phyloP scores from a whole-genome alignment of 371 early-diverging fungal genomes.

The Mucor saturninus region DNA sequence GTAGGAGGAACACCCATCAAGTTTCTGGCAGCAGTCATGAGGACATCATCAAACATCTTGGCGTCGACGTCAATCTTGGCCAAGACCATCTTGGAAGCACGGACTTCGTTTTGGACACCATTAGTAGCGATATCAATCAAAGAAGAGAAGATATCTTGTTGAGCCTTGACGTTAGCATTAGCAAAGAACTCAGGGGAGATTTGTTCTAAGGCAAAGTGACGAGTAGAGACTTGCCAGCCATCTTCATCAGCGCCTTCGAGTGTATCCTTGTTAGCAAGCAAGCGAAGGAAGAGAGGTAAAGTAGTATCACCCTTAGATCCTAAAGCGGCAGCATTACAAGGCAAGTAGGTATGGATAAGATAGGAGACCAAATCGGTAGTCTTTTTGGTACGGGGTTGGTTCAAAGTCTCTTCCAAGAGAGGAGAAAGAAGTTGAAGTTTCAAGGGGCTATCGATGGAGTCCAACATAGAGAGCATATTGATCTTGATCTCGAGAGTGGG shows the following conservation, averaged over 20 bases:
- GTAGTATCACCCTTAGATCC: conserved; percentile 57
- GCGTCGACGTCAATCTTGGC: conserved; percentile 60
- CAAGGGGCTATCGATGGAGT: conserved; percentile 56
- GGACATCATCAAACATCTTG: conserved; percentile 38
- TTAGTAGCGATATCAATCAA: conserved; percentile 72
- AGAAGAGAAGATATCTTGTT: conserved; percentile 59
- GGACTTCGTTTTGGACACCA: conserved; percentile 64
- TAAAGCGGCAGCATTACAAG: conserved; percentile 53
- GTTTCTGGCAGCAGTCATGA: conserved; percentile 31
- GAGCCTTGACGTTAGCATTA: conserved; percentile 48
- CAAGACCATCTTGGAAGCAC: conserved; percentile 64
- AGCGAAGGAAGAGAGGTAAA: conserved; percentile 52
- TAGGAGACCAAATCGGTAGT: conserved; percentile 50
- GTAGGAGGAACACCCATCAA: conserved; percentile 21
- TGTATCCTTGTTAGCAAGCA: conserved; percentile 43
- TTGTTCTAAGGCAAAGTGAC: conserved; percentile 61
- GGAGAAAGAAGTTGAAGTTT: conserved; percentile 72
- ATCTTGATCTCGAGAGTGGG: conserved; percentile 50
- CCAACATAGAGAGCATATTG: conserved; percentile 60
- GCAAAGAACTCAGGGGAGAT: conserved; percentile 63
- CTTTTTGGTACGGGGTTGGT: conserved; percentile 33
- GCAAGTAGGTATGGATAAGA: conserved; percentile 69
- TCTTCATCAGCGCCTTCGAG: conserved; percentile 55
- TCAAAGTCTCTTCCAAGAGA: conserved; percentile 56
- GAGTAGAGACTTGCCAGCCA: conserved; percentile 61